Evolutionary conservation across 202 grass and related monocot genomes (phyloP), one percentile per base, ranked within the genome.

Genomic region (Hordeum pubiflorum): DNA sequence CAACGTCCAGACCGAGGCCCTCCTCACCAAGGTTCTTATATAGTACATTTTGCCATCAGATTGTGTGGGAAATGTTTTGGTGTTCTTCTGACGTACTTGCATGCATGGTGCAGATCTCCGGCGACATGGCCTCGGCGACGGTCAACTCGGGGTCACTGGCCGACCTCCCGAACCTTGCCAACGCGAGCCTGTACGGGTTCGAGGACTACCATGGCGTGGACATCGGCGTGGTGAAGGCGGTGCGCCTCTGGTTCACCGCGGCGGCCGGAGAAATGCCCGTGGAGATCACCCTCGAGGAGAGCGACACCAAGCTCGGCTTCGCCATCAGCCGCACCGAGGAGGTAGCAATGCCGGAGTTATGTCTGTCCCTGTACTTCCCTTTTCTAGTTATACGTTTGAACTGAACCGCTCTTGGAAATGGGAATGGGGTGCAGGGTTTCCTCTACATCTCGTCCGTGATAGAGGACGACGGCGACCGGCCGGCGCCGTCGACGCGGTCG

Each of bases 121-220:
- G 96, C 61, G 96, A 96, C 82, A 96, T 82, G 40, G 96, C 96
- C 4, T 99, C 96, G 31, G 23, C 96, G 15, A 99, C 96, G 11
- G 92, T 99, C 46, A 99, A 91, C 79, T 83, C 86, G 17, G 92
- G 96, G 10, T 99, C 96, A 0, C 73, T 93, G 43, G 87, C 92
- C 6, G 96, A 99, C 81, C 97, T 99, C 15, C 76, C 93, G 12
- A 90, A 93, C 58, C 90, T 99, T 8, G 91, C 92, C 69, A 99
- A 99, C 75, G 89, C 89, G 60, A 99, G 97, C 75, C 89, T 99
- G 1, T 99, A 99, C 26, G 96, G 96, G 18, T 99, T 99, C 78
- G 97, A 99, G 81, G 97, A 99, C 81, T 99, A 99, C 43, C 97
- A 99, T 39, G 97, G 97, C 66, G 87, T 99, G 41, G 97, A 99